Conservation (phyloP, 495 filamentous ascomycete species). For the Extremus antarcticus region DNA sequence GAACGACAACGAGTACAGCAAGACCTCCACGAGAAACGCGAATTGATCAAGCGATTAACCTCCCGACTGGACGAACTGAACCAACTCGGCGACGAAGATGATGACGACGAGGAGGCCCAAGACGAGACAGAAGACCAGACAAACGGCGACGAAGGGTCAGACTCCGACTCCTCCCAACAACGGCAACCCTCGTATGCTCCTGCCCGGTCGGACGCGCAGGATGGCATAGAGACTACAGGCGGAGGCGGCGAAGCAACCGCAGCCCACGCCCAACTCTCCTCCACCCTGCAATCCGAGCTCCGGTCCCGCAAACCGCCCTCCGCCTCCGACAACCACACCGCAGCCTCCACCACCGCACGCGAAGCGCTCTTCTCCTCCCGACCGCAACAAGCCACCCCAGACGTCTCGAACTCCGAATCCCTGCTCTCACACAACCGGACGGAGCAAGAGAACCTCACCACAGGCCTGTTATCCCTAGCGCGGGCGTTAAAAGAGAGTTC, state of each 20-base stretch:
- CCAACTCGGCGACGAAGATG: conserved; percentile 36
- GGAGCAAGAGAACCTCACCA: conserved; percentile 78
- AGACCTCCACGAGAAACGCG: conserved; percentile 53
- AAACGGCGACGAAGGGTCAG: background rate
- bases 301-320: conserved; percentile 22
- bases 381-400: conserved; percentile 1
- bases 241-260: conserved; percentile 3
- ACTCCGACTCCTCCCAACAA: background rate
- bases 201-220: conserved; percentile 13
- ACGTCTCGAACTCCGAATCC: conserved; percentile 40
- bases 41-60: conserved; percentile 36
- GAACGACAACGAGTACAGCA: conserved; percentile 56
- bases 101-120: conserved; percentile 15
- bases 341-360: conserved; percentile 20
- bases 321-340: conserved; percentile 11
- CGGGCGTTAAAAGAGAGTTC: conserved; percentile 65
- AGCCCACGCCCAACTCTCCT: background rate
- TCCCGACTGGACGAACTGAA: conserved; percentile 37
- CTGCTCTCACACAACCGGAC: conserved; percentile 60
- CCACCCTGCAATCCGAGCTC: conserved; percentile 18
- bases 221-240: conserved; percentile 21
- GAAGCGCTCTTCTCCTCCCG: conserved; percentile 21
- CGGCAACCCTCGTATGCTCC: conserved; percentile 24
- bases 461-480: conserved; percentile 67
- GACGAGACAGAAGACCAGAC: conserved; percentile 7